A percentile compares a stretch with the other conserved stretches of the same genome.
Conservation (phyloP, 1,284 basidiomycete genomes). For the Ceratobasidium theobromae region DNA sequence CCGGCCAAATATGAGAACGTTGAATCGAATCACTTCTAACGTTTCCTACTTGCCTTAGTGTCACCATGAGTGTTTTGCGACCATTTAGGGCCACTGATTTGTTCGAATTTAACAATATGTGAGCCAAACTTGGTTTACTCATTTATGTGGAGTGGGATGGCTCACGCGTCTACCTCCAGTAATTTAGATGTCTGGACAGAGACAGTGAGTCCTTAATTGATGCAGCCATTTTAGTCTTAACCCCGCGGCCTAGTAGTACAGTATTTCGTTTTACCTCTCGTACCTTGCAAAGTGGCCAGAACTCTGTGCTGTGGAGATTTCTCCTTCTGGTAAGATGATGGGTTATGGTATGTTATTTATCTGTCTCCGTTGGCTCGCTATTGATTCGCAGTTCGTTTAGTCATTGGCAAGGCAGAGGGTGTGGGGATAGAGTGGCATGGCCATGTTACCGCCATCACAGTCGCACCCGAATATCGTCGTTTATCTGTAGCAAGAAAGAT, state of each 20-base stretch:
- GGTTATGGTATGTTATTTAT: constrained; percentile 63
- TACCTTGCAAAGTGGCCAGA: constrained; percentile 91
- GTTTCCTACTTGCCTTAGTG: not conserved
- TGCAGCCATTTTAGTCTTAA: not conserved
- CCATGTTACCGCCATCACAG: constrained; percentile 88
- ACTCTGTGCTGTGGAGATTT: constrained; percentile 77
- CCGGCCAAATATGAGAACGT: not conserved
- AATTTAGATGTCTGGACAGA: constrained; percentile 94
- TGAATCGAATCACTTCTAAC: not conserved
- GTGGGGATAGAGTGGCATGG: constrained; percentile 74
- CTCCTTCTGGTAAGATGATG: constrained; percentile 79
- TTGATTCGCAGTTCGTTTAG: constrained; percentile 46
- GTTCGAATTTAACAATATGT: constrained; percentile 92
- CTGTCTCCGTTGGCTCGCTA: not conserved
- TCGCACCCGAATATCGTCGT: constrained; percentile 88
- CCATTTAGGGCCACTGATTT: constrained; percentile 84
- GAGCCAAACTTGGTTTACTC: constrained; percentile 2
- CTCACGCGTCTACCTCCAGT: constrained; percentile 48
- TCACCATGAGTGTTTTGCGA: constrained; percentile 72
- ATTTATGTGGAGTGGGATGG: not conserved
- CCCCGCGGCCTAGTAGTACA: constrained; percentile 65
- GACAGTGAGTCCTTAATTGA: constrained; percentile 57
- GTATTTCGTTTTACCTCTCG: constrained; percentile 80
- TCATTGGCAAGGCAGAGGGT: constrained; percentile 86
- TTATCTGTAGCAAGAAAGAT: constrained; percentile 79